Conservation (phyloP, 768 basidiomycete species). For the Suillus subaureus region DNA sequence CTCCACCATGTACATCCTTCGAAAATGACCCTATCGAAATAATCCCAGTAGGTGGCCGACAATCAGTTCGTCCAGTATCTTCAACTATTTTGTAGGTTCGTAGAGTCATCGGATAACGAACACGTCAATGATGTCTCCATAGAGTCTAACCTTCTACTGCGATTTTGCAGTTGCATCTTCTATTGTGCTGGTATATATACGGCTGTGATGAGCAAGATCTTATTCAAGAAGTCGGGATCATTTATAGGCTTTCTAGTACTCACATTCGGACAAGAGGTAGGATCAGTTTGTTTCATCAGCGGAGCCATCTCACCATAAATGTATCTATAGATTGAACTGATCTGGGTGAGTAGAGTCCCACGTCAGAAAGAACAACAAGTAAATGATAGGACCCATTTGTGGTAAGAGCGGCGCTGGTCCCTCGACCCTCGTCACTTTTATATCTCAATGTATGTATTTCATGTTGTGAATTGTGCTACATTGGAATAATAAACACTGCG, state of each 20-base stretch:
- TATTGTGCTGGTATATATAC: background rate
- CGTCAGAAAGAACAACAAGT: no score
- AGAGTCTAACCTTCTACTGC: no score
- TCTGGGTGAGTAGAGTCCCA: background rate
- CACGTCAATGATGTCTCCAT: no score
- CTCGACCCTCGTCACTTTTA: background rate
- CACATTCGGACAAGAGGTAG: background rate
- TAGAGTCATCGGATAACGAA: background rate
- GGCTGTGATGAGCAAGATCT: background rate
- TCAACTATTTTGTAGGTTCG: background rate
- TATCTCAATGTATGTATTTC: background rate
- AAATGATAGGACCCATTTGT: background rate
- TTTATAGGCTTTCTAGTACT: background rate
- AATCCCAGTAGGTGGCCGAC: no score
- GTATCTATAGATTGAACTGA: background rate
- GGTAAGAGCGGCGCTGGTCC: background rate
- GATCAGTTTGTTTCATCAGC: background rate
- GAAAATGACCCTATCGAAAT: no score
- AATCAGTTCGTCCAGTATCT: no score
- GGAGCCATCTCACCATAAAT: background rate
- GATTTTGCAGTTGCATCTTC: background rate
- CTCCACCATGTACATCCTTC: no score
- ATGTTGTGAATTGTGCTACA: no score
- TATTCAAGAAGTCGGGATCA: background rate
- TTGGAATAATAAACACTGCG: no score